These are phyloP conservation scores for Licmophora abbreviata DNA, from an alignment of 108 stramenopile species.

Conservation along the genomic window DNA sequence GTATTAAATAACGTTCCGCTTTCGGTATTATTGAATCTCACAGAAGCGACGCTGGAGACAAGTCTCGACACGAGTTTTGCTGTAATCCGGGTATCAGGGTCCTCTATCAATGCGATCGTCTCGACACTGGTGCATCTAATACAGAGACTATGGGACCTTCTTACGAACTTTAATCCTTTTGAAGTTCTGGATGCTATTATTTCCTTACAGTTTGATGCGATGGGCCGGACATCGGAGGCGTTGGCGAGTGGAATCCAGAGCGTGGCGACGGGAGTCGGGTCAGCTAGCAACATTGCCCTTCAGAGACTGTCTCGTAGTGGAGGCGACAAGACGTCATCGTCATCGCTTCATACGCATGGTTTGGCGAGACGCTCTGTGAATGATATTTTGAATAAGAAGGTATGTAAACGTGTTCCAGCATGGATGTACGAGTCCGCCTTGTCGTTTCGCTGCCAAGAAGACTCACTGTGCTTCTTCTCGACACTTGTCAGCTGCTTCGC, in stretches of 20 bases:
- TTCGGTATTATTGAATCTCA: conserved; percentile 51
- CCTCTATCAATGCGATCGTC: conserved; percentile 20
- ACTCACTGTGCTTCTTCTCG: too few species aligned
- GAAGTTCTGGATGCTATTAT: conserved; percentile 40
- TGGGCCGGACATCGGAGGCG: conserved; percentile 66
- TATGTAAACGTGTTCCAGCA: too few species aligned
- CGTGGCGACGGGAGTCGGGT: conserved; percentile 82
- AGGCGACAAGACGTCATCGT: conserved; percentile 18
- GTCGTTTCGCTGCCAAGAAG: too few species aligned
- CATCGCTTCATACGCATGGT: conserved; percentile 5
- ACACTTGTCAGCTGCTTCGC: conserved; percentile 11
- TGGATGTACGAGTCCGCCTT: too few species aligned
- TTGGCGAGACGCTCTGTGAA: conserved; percentile 11
- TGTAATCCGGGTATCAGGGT: conserved; percentile 22
- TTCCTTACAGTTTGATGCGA: conserved; percentile 54
- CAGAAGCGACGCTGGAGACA: conserved; percentile 33
- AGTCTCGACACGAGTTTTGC: conserved; percentile 50
- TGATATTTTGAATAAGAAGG: too few species aligned
- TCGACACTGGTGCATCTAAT: conserved; percentile 17
- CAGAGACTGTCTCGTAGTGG: conserved; percentile 27
- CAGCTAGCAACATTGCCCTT: conserved; percentile 56
- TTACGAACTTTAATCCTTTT: conserved; percentile 55
- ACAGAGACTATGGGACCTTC: conserved; percentile 19
- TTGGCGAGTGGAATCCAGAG: conserved; percentile 75
- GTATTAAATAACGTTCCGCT: conserved; percentile 53